These are phyloP conservation scores for Polysphondylium violaceum DNA, from an alignment of 78 protist genomes.

Conservation along the genomic window DNA sequence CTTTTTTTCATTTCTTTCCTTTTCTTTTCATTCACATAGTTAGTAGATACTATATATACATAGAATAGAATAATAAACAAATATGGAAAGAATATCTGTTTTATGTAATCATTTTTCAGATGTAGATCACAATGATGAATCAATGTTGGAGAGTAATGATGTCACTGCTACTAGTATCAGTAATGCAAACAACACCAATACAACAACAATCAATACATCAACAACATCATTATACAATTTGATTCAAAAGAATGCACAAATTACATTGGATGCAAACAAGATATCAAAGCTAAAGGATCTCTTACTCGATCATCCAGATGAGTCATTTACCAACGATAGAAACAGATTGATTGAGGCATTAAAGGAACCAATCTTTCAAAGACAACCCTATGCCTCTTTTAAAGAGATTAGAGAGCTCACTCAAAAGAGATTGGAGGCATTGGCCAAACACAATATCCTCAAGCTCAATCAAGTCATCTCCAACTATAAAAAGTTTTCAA, in stretches of 20 bases:
- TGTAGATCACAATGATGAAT: background rate
- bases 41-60: background rate
- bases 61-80: background rate
- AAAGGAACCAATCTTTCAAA: constrained; percentile 71
- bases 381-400: constrained; percentile 37
- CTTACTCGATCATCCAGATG: constrained; percentile 51
- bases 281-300: constrained; percentile 16
- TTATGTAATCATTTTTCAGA: constrained; percentile 15
- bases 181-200: background rate
- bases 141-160: constrained; percentile 4
- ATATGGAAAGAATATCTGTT: constrained; percentile 30
- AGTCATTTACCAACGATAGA: background rate
- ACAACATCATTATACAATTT: constrained; percentile 29
- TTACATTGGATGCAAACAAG: constrained; percentile 17
- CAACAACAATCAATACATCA: background rate
- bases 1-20: background rate
- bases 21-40: background rate
- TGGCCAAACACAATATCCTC: background rate
- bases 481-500: constrained; percentile 29
- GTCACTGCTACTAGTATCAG: background rate
- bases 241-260: background rate
- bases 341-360: constrained; percentile 28
- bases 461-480: constrained; percentile 10
- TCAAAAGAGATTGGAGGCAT: constrained; percentile 21
- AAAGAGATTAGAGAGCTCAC: constrained; percentile 44